phyloP scores from a whole-genome alignment of 148 eudicot species.

The Cornus suecica region DNA sequence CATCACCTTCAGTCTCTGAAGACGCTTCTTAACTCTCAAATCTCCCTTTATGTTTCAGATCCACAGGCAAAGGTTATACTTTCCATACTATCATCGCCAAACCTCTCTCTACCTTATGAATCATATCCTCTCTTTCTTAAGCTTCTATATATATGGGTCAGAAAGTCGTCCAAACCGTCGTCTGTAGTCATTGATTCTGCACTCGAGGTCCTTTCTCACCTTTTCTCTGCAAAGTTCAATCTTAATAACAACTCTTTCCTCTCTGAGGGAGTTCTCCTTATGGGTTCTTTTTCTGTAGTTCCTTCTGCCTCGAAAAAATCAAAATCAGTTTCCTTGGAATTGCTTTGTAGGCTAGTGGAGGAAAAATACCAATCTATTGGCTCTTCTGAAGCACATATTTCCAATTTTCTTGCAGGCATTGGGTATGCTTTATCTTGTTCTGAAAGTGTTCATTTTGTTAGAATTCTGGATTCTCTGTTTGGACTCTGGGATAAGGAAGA shows the following conservation, averaged over 20 bases:
- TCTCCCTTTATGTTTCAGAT: slow-evolving; percentile 78
- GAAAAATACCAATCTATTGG: slow-evolving; percentile 40
- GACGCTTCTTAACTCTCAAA: slow-evolving; percentile 45
- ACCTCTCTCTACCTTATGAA: slow-evolving; percentile 50
- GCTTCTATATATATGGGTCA: slow-evolving; percentile 83
- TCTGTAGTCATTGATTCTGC: slow-evolving; percentile 13
- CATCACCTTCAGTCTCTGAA: slow-evolving; percentile 56
- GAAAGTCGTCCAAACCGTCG: slow-evolving; percentile 47
- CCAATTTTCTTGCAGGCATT: slow-evolving; percentile 74
- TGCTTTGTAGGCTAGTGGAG: slow-evolving; percentile 57
- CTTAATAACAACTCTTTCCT: slow-evolving; percentile 31
- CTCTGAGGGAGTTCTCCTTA: slow-evolving; percentile 64
- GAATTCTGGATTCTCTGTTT: slow-evolving; percentile 50
- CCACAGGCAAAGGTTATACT: slow-evolving; percentile 88
- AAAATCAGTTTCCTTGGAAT: slow-evolving; percentile 50
- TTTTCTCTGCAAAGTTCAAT: slow-evolving; percentile 34
- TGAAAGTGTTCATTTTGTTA: slow-evolving; percentile 36
- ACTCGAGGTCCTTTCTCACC: slow-evolving; percentile 34
- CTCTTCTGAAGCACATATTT: slow-evolving; percentile 38
- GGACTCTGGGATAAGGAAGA: slow-evolving; percentile 54
- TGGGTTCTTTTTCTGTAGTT: slow-evolving; percentile 59
- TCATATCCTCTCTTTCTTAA: slow-evolving; percentile 72
- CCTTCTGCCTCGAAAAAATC: slow-evolving; percentile 46
- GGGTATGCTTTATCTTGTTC: slow-evolving; percentile 82
- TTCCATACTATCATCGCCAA: slow-evolving; percentile 60